phyloP scores from a whole-genome alignment of 1,139 yeast genomes.

The Hanseniaspora gamundiae region DNA sequence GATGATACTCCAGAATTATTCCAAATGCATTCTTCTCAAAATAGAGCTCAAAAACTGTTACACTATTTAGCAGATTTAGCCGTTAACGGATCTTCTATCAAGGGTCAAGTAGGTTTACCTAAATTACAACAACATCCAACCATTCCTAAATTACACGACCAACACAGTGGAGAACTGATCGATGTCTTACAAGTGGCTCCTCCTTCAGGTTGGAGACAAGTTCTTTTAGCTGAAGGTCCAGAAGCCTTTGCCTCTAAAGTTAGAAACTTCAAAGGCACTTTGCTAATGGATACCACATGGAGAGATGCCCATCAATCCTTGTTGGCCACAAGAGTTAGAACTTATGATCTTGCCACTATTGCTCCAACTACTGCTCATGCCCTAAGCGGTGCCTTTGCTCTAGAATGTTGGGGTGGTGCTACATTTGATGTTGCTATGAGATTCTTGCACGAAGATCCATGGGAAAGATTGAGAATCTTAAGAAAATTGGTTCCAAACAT shows the following conservation, averaged over 20 bases:
- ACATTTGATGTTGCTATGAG: slow-evolving; percentile 98
- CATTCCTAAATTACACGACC: slow-evolving; percentile 60
- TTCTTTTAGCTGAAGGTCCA: slow-evolving; percentile 75
- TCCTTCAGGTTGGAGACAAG: slow-evolving; percentile 85
- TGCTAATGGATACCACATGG: slow-evolving; percentile 98
- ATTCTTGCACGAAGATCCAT: slow-evolving; percentile 95
- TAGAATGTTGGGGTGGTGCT: slow-evolving; percentile 99
- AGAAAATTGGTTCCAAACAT: slow-evolving; percentile 91
- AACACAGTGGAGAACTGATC: slow-evolving; percentile 35
- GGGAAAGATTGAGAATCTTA: slow-evolving; percentile 86
- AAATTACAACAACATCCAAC: slow-evolving; percentile 64
- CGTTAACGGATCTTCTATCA: slow-evolving; percentile 89
- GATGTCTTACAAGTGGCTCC: slow-evolving; percentile 47
- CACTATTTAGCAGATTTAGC: slow-evolving; percentile 84
- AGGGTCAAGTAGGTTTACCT: slow-evolving; percentile 91
- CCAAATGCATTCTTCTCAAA: slow-evolving; percentile 89
- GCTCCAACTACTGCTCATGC: slow-evolving; percentile 94
- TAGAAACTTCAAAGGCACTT: slow-evolving; percentile 71
- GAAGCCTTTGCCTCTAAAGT: slow-evolving; percentile 81
- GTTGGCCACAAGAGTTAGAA: slow-evolving; percentile 93
- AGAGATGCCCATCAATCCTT: slow-evolving; percentile 99
- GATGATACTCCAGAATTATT: slow-evolving; percentile 95
- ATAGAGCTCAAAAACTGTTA: slow-evolving; percentile 90
- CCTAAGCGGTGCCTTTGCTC: slow-evolving; percentile 77
- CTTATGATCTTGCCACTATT: slow-evolving; percentile 78